phyloP scores from a whole-genome alignment of 805 yeast genomes.

The Starmerella kuoi region DNA sequence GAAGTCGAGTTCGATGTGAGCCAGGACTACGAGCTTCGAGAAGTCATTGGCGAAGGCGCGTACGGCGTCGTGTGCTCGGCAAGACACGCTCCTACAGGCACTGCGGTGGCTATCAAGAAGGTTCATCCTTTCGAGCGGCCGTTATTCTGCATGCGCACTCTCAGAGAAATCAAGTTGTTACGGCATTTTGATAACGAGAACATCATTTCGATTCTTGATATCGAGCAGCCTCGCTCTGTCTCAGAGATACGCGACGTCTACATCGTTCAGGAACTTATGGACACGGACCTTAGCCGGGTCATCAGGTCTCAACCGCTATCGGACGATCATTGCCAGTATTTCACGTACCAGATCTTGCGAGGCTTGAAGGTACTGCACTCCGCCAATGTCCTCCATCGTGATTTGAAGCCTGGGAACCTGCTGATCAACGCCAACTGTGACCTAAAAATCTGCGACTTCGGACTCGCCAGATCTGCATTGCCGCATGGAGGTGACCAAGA shows the following conservation, averaged over 20 bases:
- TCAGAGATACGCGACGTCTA: conserved; percentile 79
- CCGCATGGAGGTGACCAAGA: conserved; percentile 45
- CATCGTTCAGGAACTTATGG: conserved; percentile 77
- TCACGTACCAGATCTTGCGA: conserved; percentile 80
- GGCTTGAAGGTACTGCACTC: conserved; percentile 84
- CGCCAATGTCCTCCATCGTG: conserved; percentile 87
- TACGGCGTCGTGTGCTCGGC: conserved; percentile 91
- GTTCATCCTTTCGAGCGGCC: conserved; percentile 84
- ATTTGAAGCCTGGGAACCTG: conserved; percentile 85
- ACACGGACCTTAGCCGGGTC: conserved; percentile 96
- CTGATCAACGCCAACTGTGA: conserved; percentile 94
- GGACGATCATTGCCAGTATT: conserved; percentile 89
- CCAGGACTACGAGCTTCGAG: conserved; percentile 71
- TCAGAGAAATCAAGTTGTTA: conserved; percentile 76
- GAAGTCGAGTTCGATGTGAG: conserved; percentile 64
- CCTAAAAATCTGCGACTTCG: conserved; percentile 90
- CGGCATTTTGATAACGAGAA: conserved; percentile 90
- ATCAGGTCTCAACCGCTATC: conserved; percentile 87
- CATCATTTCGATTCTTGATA: conserved; percentile 77
- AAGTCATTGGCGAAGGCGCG: conserved; percentile 90
- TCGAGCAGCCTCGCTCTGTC: conserved; percentile 68
- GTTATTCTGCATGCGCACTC: conserved; percentile 76
- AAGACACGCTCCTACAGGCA: conserved; percentile 69
- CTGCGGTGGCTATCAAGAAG: conserved; percentile 89
- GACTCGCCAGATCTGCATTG: conserved; percentile 70